These are phyloP conservation scores for Lachnellula arida DNA, from an alignment of 2,329 filamentous ascomycete genomes.

Conservation along the genomic window DNA sequence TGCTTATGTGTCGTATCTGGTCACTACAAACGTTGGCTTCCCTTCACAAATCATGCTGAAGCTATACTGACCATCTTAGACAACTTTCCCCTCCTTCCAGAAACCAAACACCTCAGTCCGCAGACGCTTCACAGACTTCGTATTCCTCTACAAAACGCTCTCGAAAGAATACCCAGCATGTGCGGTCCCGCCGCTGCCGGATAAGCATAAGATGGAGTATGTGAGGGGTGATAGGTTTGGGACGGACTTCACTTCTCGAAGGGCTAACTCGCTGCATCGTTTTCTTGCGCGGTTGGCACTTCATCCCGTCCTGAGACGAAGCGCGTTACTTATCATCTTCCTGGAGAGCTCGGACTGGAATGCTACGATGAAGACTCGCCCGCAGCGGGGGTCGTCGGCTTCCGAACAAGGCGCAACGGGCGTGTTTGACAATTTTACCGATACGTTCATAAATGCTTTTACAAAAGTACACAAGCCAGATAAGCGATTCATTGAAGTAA, in stretches of 20 bases:
- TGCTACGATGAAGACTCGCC: conserved; percentile 80
- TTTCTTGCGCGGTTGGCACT: conserved; percentile 83
- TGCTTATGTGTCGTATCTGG: conserved; percentile 90
- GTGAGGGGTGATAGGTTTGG: conserved; percentile 95
- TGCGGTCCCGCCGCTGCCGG: conserved; percentile 89
- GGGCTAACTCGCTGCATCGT: conserved; percentile 84
- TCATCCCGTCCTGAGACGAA: conserved; percentile 82
- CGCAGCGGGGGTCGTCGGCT: conserved; percentile 56
- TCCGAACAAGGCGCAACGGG: conserved; percentile 51
- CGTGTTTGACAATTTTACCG: conserved; percentile 91
- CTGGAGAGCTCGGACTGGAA: conserved; percentile 96
- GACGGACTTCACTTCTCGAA: conserved; percentile 81
- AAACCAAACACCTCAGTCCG: conserved; percentile 74
- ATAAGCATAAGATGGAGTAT: conserved; percentile 99
- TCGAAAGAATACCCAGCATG: conserved; percentile 83
- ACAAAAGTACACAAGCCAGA: conserved; percentile 95
- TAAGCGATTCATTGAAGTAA: conserved; percentile 88
- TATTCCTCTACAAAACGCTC: conserved; percentile 91
- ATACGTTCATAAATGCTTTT: conserved; percentile 96
- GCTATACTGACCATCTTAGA: conserved; percentile 47
- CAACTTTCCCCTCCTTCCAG: conserved; percentile 90
- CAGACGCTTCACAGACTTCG: conserved; percentile 94
- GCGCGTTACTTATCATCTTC: conserved; percentile 79
- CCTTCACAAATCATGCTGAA: neutral
- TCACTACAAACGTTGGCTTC: conserved; percentile 73